Conservation (phyloP, 2,329 filamentous ascomycete species). For the Phialophora chinensis region DNA sequence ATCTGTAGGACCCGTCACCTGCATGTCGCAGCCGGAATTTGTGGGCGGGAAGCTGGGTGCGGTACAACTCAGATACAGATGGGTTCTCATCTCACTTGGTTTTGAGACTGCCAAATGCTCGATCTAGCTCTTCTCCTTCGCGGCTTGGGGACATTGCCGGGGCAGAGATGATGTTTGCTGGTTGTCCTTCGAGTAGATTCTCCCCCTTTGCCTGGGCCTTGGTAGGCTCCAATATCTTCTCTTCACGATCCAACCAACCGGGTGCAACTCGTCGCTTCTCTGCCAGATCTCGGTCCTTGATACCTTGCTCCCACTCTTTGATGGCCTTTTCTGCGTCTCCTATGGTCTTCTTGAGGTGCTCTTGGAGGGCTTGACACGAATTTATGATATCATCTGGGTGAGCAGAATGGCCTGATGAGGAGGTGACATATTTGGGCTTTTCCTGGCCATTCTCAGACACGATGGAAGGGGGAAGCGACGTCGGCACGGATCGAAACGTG, state of each 20-base stretch:
- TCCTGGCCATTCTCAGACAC: slow-evolving; percentile 56
- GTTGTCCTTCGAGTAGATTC: slow-evolving; percentile 48
- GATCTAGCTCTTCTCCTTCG: slow-evolving; percentile 60
- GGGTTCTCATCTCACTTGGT: slow-evolving; percentile 47
- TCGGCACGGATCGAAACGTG: slow-evolving; percentile 89
- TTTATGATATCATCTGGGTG: slow-evolving; percentile 85
- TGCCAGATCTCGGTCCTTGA: slow-evolving; percentile 63
- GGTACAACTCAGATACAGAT: slow-evolving; percentile 14
- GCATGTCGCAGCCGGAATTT: background rate
- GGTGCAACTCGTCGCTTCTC: slow-evolving; percentile 69
- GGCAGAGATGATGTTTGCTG: slow-evolving; percentile 40
- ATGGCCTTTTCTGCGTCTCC: slow-evolving; percentile 72
- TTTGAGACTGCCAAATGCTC: slow-evolving; percentile 58
- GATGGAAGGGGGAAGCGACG: slow-evolving; percentile 77
- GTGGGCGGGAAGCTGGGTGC: slow-evolving; percentile 13
- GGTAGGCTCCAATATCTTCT: slow-evolving; percentile 63
- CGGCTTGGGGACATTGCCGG: slow-evolving; percentile 51
- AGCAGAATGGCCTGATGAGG: slow-evolving; percentile 77
- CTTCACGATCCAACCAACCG: slow-evolving; percentile 68
- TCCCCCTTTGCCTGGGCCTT: slow-evolving; percentile 35
- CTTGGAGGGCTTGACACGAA: slow-evolving; percentile 78
- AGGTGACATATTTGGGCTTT: slow-evolving; percentile 76
- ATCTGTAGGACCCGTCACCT: background rate
- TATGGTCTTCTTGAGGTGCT: slow-evolving; percentile 73
- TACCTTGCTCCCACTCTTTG: slow-evolving; percentile 70